Base-by-base conservation (phyloP, 495 filamentous ascomycete species). In the Pyrenula aspistea region DNA sequence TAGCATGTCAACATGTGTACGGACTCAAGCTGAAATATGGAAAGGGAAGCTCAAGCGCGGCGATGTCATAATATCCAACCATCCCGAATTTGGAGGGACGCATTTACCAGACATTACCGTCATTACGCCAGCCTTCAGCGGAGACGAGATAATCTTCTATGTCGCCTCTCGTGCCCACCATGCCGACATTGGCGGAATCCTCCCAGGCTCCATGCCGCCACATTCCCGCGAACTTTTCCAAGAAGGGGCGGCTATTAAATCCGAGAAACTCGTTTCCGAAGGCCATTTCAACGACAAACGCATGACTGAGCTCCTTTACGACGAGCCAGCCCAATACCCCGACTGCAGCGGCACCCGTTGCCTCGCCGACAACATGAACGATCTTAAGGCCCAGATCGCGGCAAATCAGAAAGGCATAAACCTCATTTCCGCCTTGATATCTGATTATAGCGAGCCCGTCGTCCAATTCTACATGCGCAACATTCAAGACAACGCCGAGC, bases 391-490 rank as follows among this genome's bases (percentile, higher is more conserved):
- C 0, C 94, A 97, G 63, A 87, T 97, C 22, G 92, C 93, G 0
- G 91, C 92, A 19, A 97, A 98, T 68, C 88, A 94, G 61, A 95
- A 95, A 56, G 93, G 93, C 24, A 96, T 98, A 59, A 88, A 83
- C 23, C 79, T 98, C 22, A 98, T 98, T 59, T 83, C 83, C 56
- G 73, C 77, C 0, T 75, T 98, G 1, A 95, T 98, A 59, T 77
- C 80, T 21, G 93, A 97, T 57, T 98, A 97, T 61, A 88, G 90
- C 23, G 87, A 92, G 59, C 80, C 86, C 2, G 90, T 90, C 0
- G 93, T 98, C 2, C 87, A 95, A 63, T 92, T 92, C 68, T 98
- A 98, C 72, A 98, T 98, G 93, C 74, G 82, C 47, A 85, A 81
- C 55, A 97, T 98, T 65, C 93, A 98, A 67, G 82, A 85, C 55